A percentile compares a stretch with the other conserved stretches of the same genome.
Evolutionary conservation across 257 asterid species (phyloP).

Genomic region (Datura wrightii): DNA sequence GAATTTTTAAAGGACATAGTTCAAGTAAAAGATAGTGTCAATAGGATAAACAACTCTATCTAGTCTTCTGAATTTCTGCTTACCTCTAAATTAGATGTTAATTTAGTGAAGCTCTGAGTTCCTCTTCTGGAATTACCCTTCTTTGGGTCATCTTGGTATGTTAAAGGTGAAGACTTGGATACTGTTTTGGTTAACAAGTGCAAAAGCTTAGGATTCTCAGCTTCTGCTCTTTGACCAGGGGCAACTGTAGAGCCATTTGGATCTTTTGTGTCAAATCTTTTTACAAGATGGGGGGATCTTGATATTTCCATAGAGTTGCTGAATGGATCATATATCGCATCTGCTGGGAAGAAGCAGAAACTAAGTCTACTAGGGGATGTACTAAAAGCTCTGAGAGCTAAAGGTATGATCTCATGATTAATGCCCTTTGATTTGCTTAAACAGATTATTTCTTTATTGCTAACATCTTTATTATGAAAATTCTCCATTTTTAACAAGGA

Average conservation of each 20-base stretch:
- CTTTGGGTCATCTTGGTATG: slow-evolving; percentile 14
- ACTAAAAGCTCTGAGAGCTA: slow-evolving; percentile 63
- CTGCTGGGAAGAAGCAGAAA: slow-evolving; percentile 80
- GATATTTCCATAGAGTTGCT: slow-evolving; percentile 84
- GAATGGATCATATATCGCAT: slow-evolving; percentile 66
- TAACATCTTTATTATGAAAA: slow-evolving; percentile 23
- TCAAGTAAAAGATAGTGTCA: not conserved
- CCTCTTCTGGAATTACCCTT: slow-evolving; percentile 24
- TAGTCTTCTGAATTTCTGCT: not conserved
- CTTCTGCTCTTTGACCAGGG: slow-evolving; percentile 63
- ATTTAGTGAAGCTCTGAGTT: slow-evolving; percentile 18
- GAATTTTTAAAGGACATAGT: not conserved
- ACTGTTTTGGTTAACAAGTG: not conserved
- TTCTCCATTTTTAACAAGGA: not conserved
- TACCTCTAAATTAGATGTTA: slow-evolving; percentile 21
- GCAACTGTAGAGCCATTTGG: slow-evolving; percentile 97
- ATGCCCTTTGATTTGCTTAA: slow-evolving; percentile 22
- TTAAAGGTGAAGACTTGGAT: slow-evolving; percentile 15
- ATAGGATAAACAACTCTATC: slow-evolving; percentile 15
- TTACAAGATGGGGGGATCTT: slow-evolving; percentile 95
- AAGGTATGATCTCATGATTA: slow-evolving; percentile 52
- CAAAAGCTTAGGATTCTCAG: slow-evolving; percentile 33
- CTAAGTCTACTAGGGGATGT: slow-evolving; percentile 65
- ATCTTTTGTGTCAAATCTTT: slow-evolving; percentile 94
- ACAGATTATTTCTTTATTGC: not conserved